These are phyloP conservation scores for Microcos paniculata DNA, from an alignment of 345 rosid genomes.

Conservation along the genomic window DNA sequence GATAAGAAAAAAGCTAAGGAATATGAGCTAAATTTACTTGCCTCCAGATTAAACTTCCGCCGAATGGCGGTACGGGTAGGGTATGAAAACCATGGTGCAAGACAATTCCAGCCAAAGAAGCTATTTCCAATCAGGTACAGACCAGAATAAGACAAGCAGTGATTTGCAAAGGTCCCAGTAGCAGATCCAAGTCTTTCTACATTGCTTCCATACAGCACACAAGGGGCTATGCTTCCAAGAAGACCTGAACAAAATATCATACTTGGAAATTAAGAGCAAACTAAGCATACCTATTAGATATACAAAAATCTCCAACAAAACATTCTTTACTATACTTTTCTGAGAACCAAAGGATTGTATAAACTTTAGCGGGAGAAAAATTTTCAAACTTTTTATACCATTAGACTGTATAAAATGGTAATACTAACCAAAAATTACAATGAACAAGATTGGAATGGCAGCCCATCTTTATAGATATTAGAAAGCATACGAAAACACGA, in stretches of 20 bases:
- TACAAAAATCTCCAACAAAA: neutral
- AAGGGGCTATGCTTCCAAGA: conserved; percentile 86
- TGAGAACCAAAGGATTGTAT: neutral
- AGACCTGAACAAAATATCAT: conserved; percentile 48
- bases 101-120: conserved; percentile 67
- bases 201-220: conserved; percentile 85
- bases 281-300: neutral
- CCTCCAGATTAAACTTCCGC: conserved; percentile 89
- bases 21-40: conserved; percentile 25
- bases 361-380: neutral
- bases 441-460: neutral
- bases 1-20: neutral
- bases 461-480: neutral
- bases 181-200: conserved; percentile 81
- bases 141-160: conserved; percentile 72
- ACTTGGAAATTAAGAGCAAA: neutral
- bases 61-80: conserved; percentile 77
- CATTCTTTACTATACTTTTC: neutral
- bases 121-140: conserved; percentile 68
- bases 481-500: neutral
- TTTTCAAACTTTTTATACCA: neutral
- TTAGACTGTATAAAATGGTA: neutral
- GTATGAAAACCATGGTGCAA: conserved; percentile 90
- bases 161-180: conserved; percentile 77
- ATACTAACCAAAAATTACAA: neutral